Evolutionary conservation across 352 stramenopile species (phyloP).

Genomic region (Phytopythium vexans): DNA sequence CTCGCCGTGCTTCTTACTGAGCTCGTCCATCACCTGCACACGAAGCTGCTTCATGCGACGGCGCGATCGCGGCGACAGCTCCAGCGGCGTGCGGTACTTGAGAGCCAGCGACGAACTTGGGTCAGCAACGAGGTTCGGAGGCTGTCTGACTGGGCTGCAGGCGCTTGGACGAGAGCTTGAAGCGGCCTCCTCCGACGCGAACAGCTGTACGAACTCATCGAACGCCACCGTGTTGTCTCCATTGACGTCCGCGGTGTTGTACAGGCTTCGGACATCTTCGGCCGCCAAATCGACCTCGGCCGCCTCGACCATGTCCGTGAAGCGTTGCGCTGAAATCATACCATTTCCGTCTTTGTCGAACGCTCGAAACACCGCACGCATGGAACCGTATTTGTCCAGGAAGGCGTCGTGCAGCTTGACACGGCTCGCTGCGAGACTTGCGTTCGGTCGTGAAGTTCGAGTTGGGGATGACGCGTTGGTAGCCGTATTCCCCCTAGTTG

Average conservation of each 20-base stretch:
- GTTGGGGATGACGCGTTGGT: too few species aligned
- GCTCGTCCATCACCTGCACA: slow-evolving; percentile 50
- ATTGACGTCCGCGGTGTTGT: slow-evolving; percentile 56
- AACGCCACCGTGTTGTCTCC: slow-evolving; percentile 73
- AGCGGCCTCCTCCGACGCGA: slow-evolving; percentile 23
- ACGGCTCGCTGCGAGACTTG: slow-evolving; percentile 33
- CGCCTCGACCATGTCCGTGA: slow-evolving; percentile 68
- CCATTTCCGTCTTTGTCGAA: slow-evolving; percentile 67
- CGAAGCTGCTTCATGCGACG: slow-evolving; percentile 67
- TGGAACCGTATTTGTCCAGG: slow-evolving; percentile 71
- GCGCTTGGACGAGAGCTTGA: slow-evolving; percentile 12
- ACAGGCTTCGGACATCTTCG: slow-evolving; percentile 42
- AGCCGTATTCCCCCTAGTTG: slow-evolving; percentile 11
- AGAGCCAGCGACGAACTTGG: slow-evolving; percentile 54
- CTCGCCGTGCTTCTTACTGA: slow-evolving; percentile 49
- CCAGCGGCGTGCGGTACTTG: slow-evolving; percentile 64
- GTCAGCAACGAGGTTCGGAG: slow-evolving; percentile 19
- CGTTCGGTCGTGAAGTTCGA: background rate
- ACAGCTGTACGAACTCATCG: slow-evolving; percentile 74
- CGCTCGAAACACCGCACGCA: slow-evolving; percentile 70
- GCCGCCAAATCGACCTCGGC: slow-evolving; percentile 49
- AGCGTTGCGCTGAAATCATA: slow-evolving; percentile 72
- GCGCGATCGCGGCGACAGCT: slow-evolving; percentile 54
- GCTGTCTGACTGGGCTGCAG: slow-evolving; percentile 29
- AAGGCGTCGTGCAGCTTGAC: slow-evolving; percentile 61